These are phyloP conservation scores for Plasmodium blacklocki DNA, from an alignment of 169 alveolate species.

Conservation along the genomic window DNA sequence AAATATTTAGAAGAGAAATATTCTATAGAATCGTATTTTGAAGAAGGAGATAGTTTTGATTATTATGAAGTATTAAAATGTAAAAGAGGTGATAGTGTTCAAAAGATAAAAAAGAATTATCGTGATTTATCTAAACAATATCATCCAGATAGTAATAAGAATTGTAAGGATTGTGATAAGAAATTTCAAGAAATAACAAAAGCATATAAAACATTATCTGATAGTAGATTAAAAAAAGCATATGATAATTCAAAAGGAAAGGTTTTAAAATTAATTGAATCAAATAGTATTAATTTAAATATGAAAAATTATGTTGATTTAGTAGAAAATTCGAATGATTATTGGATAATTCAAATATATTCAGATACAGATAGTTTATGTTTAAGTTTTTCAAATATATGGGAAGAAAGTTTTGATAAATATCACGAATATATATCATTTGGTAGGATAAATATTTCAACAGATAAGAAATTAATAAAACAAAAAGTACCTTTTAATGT, in stretches of 20 bases:
- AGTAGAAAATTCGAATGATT: conserved; percentile 71
- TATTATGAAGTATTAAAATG: conserved; percentile 89
- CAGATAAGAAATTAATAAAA: conserved; percentile 75
- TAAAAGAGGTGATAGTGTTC: conserved; percentile 80
- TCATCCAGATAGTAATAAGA: conserved; percentile 90
- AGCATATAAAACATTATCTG: conserved; percentile 91
- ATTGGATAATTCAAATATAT: conserved; percentile 81
- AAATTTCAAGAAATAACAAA: conserved; percentile 88
- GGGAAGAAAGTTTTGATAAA: conserved; percentile 83
- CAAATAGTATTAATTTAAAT: conserved; percentile 77
- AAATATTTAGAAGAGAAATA: conserved; percentile 66
- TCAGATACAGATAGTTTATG: conserved; percentile 82
- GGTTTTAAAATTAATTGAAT: conserved; percentile 78
- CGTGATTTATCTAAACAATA: conserved; percentile 83
- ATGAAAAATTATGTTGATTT: conserved; percentile 70
- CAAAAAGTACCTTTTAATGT: conserved; percentile 79
- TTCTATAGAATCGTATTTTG: conserved; percentile 42
- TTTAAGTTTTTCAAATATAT: conserved; percentile 78
- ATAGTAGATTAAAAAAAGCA: conserved; percentile 88
- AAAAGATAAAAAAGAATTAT: conserved; percentile 88
- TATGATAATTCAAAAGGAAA: conserved; percentile 86
- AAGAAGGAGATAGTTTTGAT: conserved; percentile 80
- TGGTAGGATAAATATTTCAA: conserved; percentile 79
- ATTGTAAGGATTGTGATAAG: conserved; percentile 86
- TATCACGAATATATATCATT: conserved; percentile 76